A percentile compares a stretch with the other conserved stretches of the same genome.
Evolutionary conservation across 75 land plant genomes (phyloP).

Genomic region (Ceratopteris richardii): DNA sequence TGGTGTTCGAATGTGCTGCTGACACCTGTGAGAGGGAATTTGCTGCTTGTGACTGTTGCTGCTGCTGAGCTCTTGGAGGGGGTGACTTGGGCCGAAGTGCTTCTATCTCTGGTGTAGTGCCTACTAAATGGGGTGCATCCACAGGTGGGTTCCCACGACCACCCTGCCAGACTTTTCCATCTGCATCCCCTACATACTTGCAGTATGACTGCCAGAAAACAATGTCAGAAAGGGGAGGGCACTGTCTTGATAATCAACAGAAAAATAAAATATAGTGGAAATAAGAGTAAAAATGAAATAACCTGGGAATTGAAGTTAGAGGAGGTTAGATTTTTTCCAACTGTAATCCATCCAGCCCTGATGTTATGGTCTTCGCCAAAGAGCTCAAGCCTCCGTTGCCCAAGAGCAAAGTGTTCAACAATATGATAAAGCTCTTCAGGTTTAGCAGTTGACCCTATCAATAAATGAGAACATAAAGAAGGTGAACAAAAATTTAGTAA

Average conservation of each 20-base stretch:
- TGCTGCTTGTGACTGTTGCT: conserved; percentile 45
- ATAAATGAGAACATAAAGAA: not conserved
- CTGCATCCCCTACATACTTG: conserved; percentile 73
- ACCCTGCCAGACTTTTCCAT: conserved; percentile 97
- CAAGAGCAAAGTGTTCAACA: conserved; percentile 93
- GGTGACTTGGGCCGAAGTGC: conserved; percentile 93
- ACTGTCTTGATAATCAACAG: no score
- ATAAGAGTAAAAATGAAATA: no score
- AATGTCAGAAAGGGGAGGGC: no score
- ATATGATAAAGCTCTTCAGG: conserved; percentile 97
- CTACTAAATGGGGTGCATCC: conserved; percentile 91
- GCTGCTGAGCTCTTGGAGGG: conserved; percentile 73
- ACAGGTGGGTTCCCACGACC: conserved; percentile 97
- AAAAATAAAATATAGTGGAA: no score
- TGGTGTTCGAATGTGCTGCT: conserved; percentile 44
- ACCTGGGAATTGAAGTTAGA: conserved; percentile 93
- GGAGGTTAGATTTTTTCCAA: conserved; percentile 82
- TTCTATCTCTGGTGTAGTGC: conserved; percentile 93
- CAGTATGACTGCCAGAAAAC: conserved; percentile 37
- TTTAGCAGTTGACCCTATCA: conserved; percentile 83
- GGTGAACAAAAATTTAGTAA: no score
- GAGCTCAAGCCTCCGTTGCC: conserved; percentile 88
- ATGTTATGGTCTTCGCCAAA: conserved; percentile 99
- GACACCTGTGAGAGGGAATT: conserved; percentile 40
- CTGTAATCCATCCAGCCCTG: conserved; percentile 92